Percentiles rank a stretch among this genome's conserved stretches.
phyloP scores from a whole-genome alignment of 495 filamentous ascomycete genomes.

The Hypoxylon perforatum region DNA sequence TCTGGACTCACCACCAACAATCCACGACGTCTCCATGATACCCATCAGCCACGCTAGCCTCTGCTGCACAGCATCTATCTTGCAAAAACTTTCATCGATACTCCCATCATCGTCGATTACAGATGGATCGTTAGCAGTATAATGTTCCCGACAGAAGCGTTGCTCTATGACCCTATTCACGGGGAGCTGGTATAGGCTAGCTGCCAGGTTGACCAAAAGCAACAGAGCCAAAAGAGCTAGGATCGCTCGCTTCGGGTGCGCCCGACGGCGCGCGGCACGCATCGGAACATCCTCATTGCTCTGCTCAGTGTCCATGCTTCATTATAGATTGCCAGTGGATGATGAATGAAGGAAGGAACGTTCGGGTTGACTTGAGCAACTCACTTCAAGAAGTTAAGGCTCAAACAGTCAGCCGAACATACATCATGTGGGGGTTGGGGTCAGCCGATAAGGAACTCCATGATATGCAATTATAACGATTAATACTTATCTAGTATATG shows the following conservation, averaged over 20 bases:
- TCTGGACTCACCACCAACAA: constrained; percentile 55
- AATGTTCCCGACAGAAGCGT: constrained; percentile 59
- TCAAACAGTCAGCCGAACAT: background rate
- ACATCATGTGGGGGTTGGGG: background rate
- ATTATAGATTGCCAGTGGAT: background rate
- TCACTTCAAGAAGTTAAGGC: background rate
- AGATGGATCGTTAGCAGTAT: constrained; percentile 49
- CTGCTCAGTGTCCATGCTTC: constrained; percentile 16
- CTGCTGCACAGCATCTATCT: constrained; percentile 57
- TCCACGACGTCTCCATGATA: constrained; percentile 55
- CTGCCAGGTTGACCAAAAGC: constrained; percentile 56
- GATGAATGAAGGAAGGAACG: background rate
- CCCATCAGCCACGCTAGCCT: constrained; percentile 58
- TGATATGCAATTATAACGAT: background rate
- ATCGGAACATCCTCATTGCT: background rate
- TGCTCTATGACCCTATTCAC: constrained; percentile 60
- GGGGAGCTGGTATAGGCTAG: constrained; percentile 58
- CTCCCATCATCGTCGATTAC: constrained; percentile 46
- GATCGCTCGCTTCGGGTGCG: constrained; percentile 31
- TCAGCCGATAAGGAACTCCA: background rate
- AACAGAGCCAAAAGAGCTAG: constrained; percentile 50
- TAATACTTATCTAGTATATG: background rate
- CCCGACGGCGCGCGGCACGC: constrained; percentile 7
- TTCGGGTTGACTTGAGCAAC: background rate
- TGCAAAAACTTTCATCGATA: constrained; percentile 59